Base-by-base conservation (phyloP, 1,139 yeast genomes). In the Starmera stellimalicola region DNA sequence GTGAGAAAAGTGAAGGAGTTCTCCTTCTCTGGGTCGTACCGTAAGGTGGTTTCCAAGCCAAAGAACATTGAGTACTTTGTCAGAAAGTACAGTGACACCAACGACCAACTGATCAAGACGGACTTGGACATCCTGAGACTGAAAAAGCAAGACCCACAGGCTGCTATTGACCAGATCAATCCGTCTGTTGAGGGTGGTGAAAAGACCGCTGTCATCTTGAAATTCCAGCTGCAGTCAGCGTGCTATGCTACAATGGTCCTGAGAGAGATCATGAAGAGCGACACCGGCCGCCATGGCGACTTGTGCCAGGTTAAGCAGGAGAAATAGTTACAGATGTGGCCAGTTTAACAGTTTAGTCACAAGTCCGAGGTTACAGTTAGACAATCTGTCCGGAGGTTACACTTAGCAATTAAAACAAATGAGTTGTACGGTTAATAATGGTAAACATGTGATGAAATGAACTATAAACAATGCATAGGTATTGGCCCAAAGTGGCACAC, bases 201-300 rank as follows among this genome's bases (percentile, higher is more conserved):
- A 5, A 77, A 72, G 40, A 63, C 68, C 2, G 96, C 95, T 0
- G 77, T 88, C 9, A 68, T 88, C 9, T 58, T 93, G 40, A 77
- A 70, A 45, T 68, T 93, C 68, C 82, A 78, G 52, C 65, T 93
- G 38, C 93, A 87, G 3, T 77, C 83, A 7, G 81, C 96, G 31
- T 79, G 94, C 6, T 93, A 93, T 57, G 99, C 99, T 3, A 93
- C 99, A 0, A 93, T 93, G 98, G 95, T 96, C 0, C 62, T 93
- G 36, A 70, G 98, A 50, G 98, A 91, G 54, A 73, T 81, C 36
- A 81, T 84, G 94, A 81, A 80, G 54, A 65, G 76, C 18, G 94
- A 84, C 42, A 81, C 94, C 3, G 70, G 85, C 27, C 73, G 87
- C 38, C 65, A 77, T 42, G 75, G 79, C 32, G 77, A 70, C 31